Evolutionary conservation across 106 monocot genomes (phyloP).

Genomic region (Agapanthus africanus): DNA sequence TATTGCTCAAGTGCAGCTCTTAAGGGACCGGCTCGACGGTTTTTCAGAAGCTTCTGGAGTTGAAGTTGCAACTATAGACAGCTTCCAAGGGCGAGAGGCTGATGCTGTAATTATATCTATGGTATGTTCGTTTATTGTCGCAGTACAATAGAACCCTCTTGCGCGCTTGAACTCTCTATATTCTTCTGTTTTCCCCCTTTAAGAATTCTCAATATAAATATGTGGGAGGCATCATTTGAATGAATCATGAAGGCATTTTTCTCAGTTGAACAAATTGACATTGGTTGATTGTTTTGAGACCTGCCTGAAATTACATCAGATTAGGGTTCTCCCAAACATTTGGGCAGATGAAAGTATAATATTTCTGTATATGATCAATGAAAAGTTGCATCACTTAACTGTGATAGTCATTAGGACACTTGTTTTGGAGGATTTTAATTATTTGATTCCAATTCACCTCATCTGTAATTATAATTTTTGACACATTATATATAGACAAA

Average conservation of each 20-base stretch:
- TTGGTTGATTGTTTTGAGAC: neutral
- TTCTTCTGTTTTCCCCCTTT: neutral
- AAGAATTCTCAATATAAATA: too few species aligned
- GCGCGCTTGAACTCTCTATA: neutral
- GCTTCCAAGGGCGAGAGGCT: conserved; percentile 95
- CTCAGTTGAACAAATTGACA: neutral
- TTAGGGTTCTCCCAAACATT: too few species aligned
- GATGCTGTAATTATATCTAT: conserved; percentile 96
- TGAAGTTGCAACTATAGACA: conserved; percentile 92
- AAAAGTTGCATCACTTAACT: too few species aligned
- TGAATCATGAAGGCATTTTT: neutral
- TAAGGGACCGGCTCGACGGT: conserved; percentile 73
- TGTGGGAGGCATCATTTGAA: neutral
- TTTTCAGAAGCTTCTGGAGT: conserved; percentile 77
- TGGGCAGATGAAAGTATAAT: too few species aligned
- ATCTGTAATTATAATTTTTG: too few species aligned
- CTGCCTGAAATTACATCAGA: too few species aligned
- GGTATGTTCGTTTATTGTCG: conserved; percentile 45
- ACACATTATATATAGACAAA: too few species aligned
- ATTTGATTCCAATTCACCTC: too few species aligned
- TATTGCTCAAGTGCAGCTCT: conserved; percentile 93
- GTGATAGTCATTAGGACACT: too few species aligned
- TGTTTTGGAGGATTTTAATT: too few species aligned
- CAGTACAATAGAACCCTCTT: neutral
- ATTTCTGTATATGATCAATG: too few species aligned